Percentiles rank a stretch among this genome's conserved stretches.
Conservation (phyloP, 768 basidiomycete species). For the Mycena chlorophos region DNA sequence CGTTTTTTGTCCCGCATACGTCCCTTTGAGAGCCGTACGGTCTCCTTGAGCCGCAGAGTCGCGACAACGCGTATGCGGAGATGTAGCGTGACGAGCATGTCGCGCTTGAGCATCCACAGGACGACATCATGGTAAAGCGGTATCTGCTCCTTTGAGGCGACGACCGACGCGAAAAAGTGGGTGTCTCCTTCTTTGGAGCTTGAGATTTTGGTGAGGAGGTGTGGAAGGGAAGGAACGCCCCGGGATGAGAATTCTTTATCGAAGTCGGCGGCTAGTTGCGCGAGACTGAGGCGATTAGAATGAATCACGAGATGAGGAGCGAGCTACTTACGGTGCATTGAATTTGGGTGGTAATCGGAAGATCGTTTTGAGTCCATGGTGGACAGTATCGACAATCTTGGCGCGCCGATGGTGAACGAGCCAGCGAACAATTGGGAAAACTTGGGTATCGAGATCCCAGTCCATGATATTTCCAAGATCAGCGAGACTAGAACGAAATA, state of each 20-base stretch:
- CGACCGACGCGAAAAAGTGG: conserved; percentile 81
- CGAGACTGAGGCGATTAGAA: conserved; percentile 40
- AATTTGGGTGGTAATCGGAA: conserved; percentile 75
- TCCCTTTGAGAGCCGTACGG: conserved; percentile 53
- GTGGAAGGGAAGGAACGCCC: conserved; percentile 67
- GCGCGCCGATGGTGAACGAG: conserved; percentile 88
- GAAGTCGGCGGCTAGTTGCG: conserved; percentile 60
- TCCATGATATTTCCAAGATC: conserved; percentile 81
- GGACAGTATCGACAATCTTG: conserved; percentile 85
- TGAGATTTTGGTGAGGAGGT: conserved; percentile 69
- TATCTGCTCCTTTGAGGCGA: conserved; percentile 65
- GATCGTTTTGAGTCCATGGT: conserved; percentile 74
- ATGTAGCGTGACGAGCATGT: conserved; percentile 82
- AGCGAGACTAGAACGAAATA: conserved; percentile 49
- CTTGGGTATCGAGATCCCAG: conserved; percentile 79
- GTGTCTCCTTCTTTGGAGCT: conserved; percentile 62
- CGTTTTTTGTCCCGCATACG: conserved; percentile 34
- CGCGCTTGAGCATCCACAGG: conserved; percentile 87
- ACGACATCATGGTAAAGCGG: conserved; percentile 79
- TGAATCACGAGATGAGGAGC: conserved; percentile 1
- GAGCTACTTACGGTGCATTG: conserved; percentile 52
- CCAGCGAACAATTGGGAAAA: conserved; percentile 90
- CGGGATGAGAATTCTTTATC: conserved; percentile 56
- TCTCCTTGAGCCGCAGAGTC: conserved; percentile 69
- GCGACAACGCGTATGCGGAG: conserved; percentile 84